Evolutionary conservation across 352 stramenopile species (phyloP), one percentile per base, ranked within the genome.

Genomic region (Phytophthora pluvialis): DNA sequence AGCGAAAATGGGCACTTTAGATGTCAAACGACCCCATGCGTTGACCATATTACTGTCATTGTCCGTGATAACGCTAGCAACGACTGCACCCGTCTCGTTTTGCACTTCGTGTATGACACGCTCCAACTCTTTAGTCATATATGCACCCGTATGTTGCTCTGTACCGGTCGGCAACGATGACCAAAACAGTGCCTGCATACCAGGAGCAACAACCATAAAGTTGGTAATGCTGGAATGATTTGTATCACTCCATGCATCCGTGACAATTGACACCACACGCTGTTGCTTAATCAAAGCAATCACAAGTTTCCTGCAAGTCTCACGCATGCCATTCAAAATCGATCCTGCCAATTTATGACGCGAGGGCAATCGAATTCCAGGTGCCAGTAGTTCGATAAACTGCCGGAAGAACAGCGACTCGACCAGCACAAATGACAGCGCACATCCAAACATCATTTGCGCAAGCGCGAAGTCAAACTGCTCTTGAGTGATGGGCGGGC

Each of bases 361-460:
- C 4, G 47, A 54, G 9, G 47, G 9, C 8, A 29, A 4, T 28
- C n/a, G 5, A 12, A 46, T 10, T 29, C 40, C 40, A 12, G 40
- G 26, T 25, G 38, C 31, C 9, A 35, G 31, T 9, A 35, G 31
- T 9, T 57, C 21, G 26, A 57, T 46, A 5, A 47, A 57, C n/a
- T 57, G 21, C 4, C 49, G 35, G 36, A 46, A 44, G 26, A 57
- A 57, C 18, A 9, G 35, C 0, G 48, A 47, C 49, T 47, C 35
- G 6, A 46, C 35, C 21, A 47, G 21, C 3, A 46, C 49, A 57
- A 57, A 39, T 1, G 32, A 55, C 13, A 45, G 6, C 16, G 31
- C 47, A 33, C 47, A 55, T 5, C 33, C 8, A 44, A 46, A 46
- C 33, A 46, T 46, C 49, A 57, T 57, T 57, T 36, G 49, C 13